Evolutionary conservation across 495 filamentous ascomycete genomes (phyloP).

Genomic region (Amniculicola lignicola): DNA sequence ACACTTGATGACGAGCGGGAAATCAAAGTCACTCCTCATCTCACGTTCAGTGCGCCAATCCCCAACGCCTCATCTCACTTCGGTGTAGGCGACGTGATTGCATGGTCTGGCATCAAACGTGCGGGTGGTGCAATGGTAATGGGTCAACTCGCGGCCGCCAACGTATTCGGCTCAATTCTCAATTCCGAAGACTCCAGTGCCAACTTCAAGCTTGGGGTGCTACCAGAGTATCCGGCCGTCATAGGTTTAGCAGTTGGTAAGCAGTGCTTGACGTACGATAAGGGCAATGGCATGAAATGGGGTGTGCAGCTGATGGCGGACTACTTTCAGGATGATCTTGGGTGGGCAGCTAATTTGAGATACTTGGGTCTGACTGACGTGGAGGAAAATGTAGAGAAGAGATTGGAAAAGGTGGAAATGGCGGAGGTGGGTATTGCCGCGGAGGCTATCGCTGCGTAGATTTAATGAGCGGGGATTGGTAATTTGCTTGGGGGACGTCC

Average conservation of each 20-base stretch:
- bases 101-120: slow-evolving; percentile 68
- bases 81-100: slow-evolving; percentile 53
- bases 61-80: slow-evolving; percentile 58
- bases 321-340: slow-evolving; percentile 67
- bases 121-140: slow-evolving; percentile 67
- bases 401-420: not conserved
- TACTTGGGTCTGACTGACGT: slow-evolving; percentile 25
- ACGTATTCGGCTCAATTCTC: slow-evolving; percentile 59
- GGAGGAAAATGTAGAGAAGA: slow-evolving; percentile 4
- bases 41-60: slow-evolving; percentile 46
- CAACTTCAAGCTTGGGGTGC: slow-evolving; percentile 43
- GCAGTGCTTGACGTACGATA: slow-evolving; percentile 59
- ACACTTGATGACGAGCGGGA: slow-evolving; percentile 55
- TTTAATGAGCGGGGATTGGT: no score
- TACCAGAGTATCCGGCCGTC: slow-evolving; percentile 56
- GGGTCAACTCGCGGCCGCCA: slow-evolving; percentile 58
- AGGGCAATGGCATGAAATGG: slow-evolving; percentile 48
- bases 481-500: no score
- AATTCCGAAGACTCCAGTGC: slow-evolving; percentile 34
- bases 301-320: slow-evolving; percentile 58
- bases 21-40: slow-evolving; percentile 51
- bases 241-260: slow-evolving; percentile 66
- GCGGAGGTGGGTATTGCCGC: slow-evolving; percentile 8
- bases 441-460: slow-evolving; percentile 7
- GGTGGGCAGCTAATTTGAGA: slow-evolving; percentile 42